phyloP scores from a whole-genome alignment of 2,329 filamentous ascomycete genomes.

The Epicoccum sorghinum region DNA sequence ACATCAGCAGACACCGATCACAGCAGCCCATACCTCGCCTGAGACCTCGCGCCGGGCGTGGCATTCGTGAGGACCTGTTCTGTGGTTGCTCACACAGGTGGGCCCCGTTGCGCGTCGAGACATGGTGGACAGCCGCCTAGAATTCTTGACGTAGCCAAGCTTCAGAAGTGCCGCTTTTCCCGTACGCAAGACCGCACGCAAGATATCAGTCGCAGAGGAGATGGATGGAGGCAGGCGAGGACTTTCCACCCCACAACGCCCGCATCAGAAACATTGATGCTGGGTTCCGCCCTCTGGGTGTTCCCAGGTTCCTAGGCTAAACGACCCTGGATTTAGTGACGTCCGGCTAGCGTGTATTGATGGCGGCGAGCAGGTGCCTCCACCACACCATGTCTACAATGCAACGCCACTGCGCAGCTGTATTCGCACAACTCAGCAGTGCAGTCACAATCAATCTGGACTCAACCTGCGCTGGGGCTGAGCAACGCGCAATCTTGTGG shows the following conservation, averaged over 20 bases:
- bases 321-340: constrained; percentile 1
- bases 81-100: not conserved
- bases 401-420: no score
- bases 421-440: no score
- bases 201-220: not conserved
- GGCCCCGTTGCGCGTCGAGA: constrained; percentile 1
- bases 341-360: not conserved
- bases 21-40: constrained; percentile 24
- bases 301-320: not conserved
- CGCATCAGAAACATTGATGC: not conserved
- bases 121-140: constrained; percentile 18
- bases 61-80: constrained; percentile 26
- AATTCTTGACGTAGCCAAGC: constrained; percentile 25
- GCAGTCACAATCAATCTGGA: not conserved
- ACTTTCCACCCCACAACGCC: not conserved
- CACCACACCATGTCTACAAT: not conserved
- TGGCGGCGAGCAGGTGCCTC: not conserved
- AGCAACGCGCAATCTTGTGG: constrained; percentile 11
- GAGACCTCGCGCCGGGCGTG: constrained; percentile 27
- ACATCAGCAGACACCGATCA: not conserved
- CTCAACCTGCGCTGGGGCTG: not conserved
- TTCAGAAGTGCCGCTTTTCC: constrained; percentile 22
- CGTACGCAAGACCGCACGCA: not conserved
- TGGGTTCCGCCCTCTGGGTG: not conserved
- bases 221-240: not conserved